phyloP scores from a whole-genome alignment of 2,329 filamentous ascomycete genomes.

The Zymoseptoria tritici region DNA sequence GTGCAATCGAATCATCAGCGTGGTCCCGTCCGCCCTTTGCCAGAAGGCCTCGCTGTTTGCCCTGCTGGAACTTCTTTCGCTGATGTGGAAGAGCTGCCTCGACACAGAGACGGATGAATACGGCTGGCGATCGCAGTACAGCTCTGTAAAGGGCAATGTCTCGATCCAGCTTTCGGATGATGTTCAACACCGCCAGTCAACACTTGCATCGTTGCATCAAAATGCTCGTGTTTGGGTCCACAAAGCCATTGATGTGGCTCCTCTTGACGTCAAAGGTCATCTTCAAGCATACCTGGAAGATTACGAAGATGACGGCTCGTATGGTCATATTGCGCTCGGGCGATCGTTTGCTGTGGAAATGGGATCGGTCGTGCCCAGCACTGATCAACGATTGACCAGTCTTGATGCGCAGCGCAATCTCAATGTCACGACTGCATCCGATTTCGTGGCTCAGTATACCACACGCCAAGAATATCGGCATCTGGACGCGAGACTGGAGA shows the following conservation, averaged over 20 bases:
- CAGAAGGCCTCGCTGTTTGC: slow-evolving; percentile 87
- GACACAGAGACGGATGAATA: slow-evolving; percentile 94
- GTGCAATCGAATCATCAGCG: slow-evolving; percentile 75
- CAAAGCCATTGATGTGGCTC: slow-evolving; percentile 72
- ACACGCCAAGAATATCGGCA: slow-evolving; percentile 93
- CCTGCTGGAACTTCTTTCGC: slow-evolving; percentile 78
- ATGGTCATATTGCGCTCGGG: slow-evolving; percentile 85
- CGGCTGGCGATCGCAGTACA: slow-evolving; percentile 73
- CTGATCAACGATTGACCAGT: slow-evolving; percentile 76
- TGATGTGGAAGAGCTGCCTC: slow-evolving; percentile 93
- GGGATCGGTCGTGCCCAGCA: slow-evolving; percentile 75
- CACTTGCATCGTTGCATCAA: slow-evolving; percentile 68
- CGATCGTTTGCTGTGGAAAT: slow-evolving; percentile 92
- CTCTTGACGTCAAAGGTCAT: slow-evolving; percentile 87
- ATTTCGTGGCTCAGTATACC: slow-evolving; percentile 95
- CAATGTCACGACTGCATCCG: slow-evolving; percentile 83
- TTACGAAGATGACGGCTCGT: slow-evolving; percentile 82
- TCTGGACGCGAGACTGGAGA: slow-evolving; percentile 52
- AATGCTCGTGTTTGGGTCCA: slow-evolving; percentile 76
- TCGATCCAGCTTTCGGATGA: slow-evolving; percentile 90
- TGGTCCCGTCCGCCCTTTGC: slow-evolving; percentile 83
- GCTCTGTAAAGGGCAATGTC: slow-evolving; percentile 68
- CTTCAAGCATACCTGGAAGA: slow-evolving; percentile 95
- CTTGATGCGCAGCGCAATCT: slow-evolving; percentile 68
- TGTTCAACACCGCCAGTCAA: slow-evolving; percentile 71